phyloP scores from a whole-genome alignment of 2,329 filamentous ascomycete species.

The Tympanopsis confertula region DNA sequence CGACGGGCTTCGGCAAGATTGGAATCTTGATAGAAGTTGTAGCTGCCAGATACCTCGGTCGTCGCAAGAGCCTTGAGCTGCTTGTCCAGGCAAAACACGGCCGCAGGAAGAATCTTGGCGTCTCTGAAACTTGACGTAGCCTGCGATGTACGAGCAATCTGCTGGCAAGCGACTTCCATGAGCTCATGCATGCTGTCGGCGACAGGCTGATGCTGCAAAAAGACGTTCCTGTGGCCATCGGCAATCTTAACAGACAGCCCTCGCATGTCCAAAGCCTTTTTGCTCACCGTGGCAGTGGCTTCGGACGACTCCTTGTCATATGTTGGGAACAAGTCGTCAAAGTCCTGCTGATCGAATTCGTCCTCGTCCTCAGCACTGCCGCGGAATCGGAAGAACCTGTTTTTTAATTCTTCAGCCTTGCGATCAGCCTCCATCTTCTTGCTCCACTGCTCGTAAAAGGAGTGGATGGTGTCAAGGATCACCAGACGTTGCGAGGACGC shows the following conservation, averaged over 20 bases:
- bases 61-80: slow-evolving; percentile 36
- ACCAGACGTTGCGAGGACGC: slow-evolving; percentile 31
- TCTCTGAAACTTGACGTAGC: slow-evolving; percentile 14
- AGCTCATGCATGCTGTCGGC: slow-evolving; percentile 29
- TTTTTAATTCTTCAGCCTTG: slow-evolving; percentile 60
- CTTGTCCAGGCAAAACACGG: slow-evolving; percentile 54
- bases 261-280: slow-evolving; percentile 30
- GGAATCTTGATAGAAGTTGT: slow-evolving; percentile 82
- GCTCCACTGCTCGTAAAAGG: slow-evolving; percentile 75
- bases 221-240: slow-evolving; percentile 42
- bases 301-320: slow-evolving; percentile 46
- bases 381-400: slow-evolving; percentile 72
- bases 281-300: slow-evolving; percentile 12
- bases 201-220: slow-evolving; percentile 28
- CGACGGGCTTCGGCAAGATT: slow-evolving; percentile 68
- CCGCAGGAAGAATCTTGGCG: slow-evolving; percentile 48
- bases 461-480: slow-evolving; percentile 57
- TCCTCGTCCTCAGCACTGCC: slow-evolving; percentile 70
- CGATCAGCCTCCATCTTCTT: slow-evolving; percentile 66
- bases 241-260: slow-evolving; percentile 50
- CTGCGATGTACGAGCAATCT: background rate
- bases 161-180: slow-evolving; percentile 25
- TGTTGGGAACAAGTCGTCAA: slow-evolving; percentile 71
- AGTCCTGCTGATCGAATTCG: slow-evolving; percentile 61
- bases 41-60: slow-evolving; percentile 28